These are phyloP conservation scores for Kuraishia hungarica DNA, from an alignment of 805 yeast genomes.

Conservation along the genomic window DNA sequence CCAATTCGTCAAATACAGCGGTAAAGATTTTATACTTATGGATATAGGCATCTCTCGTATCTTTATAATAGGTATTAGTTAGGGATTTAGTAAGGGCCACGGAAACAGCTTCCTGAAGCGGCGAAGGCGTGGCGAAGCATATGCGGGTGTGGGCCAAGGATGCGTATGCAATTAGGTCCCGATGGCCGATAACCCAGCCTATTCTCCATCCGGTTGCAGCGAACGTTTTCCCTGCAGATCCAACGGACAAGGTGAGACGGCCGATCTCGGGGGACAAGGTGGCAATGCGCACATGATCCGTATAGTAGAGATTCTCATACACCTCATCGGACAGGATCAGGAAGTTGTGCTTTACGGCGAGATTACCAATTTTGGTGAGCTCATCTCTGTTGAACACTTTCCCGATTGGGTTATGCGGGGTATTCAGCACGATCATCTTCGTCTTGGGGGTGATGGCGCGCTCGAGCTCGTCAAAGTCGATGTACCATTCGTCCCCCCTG, in stretches of 20 bases:
- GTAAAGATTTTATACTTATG: slow-evolving; percentile 70
- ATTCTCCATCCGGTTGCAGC: slow-evolving; percentile 99
- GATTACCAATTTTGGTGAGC: slow-evolving; percentile 61
- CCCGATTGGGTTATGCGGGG: slow-evolving; percentile 97
- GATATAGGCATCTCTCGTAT: slow-evolving; percentile 58
- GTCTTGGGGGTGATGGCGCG: slow-evolving; percentile 67
- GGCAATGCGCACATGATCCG: slow-evolving; percentile 74
- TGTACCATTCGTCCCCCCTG: slow-evolving; percentile 78
- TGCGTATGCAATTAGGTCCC: slow-evolving; percentile 73
- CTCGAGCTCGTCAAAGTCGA: slow-evolving; percentile 73
- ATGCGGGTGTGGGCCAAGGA: slow-evolving; percentile 90
- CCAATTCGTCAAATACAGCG: slow-evolving; percentile 74
- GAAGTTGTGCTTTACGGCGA: slow-evolving; percentile 81
- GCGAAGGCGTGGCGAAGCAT: slow-evolving; percentile 85
- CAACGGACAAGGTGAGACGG: slow-evolving; percentile 78
- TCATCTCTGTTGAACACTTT: slow-evolving; percentile 78
- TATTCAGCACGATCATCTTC: slow-evolving; percentile 78
- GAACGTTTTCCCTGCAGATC: slow-evolving; percentile 95
- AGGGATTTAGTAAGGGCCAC: slow-evolving; percentile 61
- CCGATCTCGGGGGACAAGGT: slow-evolving; percentile 72
- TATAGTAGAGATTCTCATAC: slow-evolving; percentile 81
- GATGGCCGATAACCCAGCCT: slow-evolving; percentile 89
- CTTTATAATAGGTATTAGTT: slow-evolving; percentile 56
- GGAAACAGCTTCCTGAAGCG: slow-evolving; percentile 88
- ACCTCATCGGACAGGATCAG: slow-evolving; percentile 89